Evolutionary conservation across 257 asterid species (phyloP), one percentile per base, ranked within the genome.

Genomic region (Forsythia suspensa): DNA sequence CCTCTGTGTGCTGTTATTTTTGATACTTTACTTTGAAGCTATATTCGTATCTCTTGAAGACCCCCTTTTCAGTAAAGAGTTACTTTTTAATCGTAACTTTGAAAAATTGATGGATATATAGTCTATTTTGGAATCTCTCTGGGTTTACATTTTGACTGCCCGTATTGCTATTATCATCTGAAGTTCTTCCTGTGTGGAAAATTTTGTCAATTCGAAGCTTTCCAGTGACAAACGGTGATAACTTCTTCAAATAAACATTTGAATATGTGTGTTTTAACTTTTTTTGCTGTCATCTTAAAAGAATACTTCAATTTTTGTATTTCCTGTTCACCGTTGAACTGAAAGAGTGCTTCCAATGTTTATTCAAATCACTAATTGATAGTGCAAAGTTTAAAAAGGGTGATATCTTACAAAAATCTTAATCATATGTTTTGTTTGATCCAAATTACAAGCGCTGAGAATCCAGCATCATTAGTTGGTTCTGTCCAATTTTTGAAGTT

Each of bases 51-150:
- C 43, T 29, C 10, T 48, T 6, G 72, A 73, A 63, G 75, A 18
- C 75, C 52, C 66, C 57, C 40, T 77, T 42, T 20, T 13, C 4
- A 74, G 20, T 9, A 36, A 76, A 78, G 71, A 38, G 75, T 63
- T 73, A 42, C 57, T 65, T 70, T 24, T 13, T 57, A 57, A 77
- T 15, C 7, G 6, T 46, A 18, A 57, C 29, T 79, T 69, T 51
- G 65, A 74, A 42, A 78, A 34, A 29, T 21, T 77, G 65, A 59
- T 40, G 55, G 68, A 29, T 44, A 48, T 42, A 48, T 37, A 24
- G 9, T 46, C 70, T 10, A 10, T 12, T 59, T 41, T 57, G 42
- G 70, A 42, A 40, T 71, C 61, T 59, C 34, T 70, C 7, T 21
- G 13, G 24, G 70, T 79, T 75, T 61, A 16, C n/a, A n/a, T 39